Percentiles rank a stretch among this genome's conserved stretches.
Conservation (phyloP, 495 filamentous ascomycete species). For the Penicillium angulare region DNA sequence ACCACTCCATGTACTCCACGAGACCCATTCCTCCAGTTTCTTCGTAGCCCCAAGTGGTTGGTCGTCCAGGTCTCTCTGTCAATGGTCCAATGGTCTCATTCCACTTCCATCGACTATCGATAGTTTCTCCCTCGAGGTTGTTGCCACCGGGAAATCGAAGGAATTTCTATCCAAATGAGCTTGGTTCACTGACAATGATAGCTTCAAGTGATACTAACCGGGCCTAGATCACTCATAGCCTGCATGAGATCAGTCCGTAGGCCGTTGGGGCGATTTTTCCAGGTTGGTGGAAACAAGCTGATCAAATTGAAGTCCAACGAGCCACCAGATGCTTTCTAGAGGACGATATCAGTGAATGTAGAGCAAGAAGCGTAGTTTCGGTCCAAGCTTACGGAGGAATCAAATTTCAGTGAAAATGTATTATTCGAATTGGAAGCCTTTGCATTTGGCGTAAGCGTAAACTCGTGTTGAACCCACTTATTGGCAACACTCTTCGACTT, state of each 20-base stretch:
- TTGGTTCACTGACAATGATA: neutral
- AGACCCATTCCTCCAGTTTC: slow-evolving; percentile 58
- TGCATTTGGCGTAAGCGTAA: slow-evolving; percentile 26
- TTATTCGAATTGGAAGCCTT: slow-evolving; percentile 61
- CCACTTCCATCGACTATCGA: slow-evolving; percentile 62
- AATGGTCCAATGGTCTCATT: slow-evolving; percentile 65
- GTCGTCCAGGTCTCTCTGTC: slow-evolving; percentile 59
- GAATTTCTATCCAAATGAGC: slow-evolving; percentile 44
- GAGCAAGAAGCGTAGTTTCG: neutral
- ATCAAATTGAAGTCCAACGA: slow-evolving; percentile 66
- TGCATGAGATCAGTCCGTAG: slow-evolving; percentile 60
- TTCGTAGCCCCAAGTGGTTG: slow-evolving; percentile 59
- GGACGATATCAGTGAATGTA: neutral
- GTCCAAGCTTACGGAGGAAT: slow-evolving; percentile 38
- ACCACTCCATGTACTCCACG: slow-evolving; percentile 64
- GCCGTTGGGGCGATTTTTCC: slow-evolving; percentile 55
- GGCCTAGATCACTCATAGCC: slow-evolving; percentile 49
- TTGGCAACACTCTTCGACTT: slow-evolving; percentile 24
- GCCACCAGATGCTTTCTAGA: slow-evolving; percentile 37
- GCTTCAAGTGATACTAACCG: slow-evolving; percentile 11
- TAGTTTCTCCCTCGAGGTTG: slow-evolving; percentile 58
- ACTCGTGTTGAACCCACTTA: slow-evolving; percentile 35
- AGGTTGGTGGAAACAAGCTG: slow-evolving; percentile 67
- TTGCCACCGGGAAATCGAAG: slow-evolving; percentile 67
- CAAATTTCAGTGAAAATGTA: slow-evolving; percentile 60